Evolutionary conservation across 2,329 filamentous ascomycete genomes (phyloP).

Genomic region (Phialophora verrucosa): DNA sequence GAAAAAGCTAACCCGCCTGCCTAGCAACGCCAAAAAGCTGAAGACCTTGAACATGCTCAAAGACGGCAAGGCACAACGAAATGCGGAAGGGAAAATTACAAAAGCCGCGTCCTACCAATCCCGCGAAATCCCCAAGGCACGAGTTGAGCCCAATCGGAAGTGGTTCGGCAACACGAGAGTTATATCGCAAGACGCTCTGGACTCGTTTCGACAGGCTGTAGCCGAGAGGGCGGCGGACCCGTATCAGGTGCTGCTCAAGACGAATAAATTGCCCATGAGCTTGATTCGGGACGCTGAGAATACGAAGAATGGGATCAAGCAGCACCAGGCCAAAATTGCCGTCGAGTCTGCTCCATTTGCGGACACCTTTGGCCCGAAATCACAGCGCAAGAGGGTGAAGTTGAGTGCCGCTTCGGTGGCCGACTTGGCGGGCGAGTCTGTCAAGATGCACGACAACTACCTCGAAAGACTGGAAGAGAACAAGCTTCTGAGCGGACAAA

Average conservation of each 20-base stretch:
- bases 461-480: conserved; percentile 80
- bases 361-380: conserved; percentile 91
- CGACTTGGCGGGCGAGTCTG: conserved; percentile 80
- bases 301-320: conserved; percentile 78
- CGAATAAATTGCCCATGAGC: conserved; percentile 96
- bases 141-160: conserved; percentile 93
- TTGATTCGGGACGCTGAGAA: conserved; percentile 80
- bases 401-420: conserved; percentile 79
- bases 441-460: conserved; percentile 80
- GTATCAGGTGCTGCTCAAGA: conserved; percentile 92
- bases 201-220: conserved; percentile 87
- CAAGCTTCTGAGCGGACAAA: conserved; percentile 72
- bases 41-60: conserved; percentile 90
- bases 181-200: conserved; percentile 86
- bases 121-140: conserved; percentile 77
- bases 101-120: conserved; percentile 85
- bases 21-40: conserved; percentile 77
- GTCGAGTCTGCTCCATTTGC: conserved; percentile 85
- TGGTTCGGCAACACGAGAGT: conserved; percentile 96
- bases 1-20: conserved; percentile 28
- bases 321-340: conserved; percentile 92
- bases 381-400: conserved; percentile 91
- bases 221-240: conserved; percentile 88
- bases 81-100: conserved; percentile 81
- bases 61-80: conserved; percentile 80